Percentiles rank a stretch among this genome's conserved stretches.
Conservation (phyloP, 108 stramenopile genomes). For the Pelagomonas calceolata region DNA sequence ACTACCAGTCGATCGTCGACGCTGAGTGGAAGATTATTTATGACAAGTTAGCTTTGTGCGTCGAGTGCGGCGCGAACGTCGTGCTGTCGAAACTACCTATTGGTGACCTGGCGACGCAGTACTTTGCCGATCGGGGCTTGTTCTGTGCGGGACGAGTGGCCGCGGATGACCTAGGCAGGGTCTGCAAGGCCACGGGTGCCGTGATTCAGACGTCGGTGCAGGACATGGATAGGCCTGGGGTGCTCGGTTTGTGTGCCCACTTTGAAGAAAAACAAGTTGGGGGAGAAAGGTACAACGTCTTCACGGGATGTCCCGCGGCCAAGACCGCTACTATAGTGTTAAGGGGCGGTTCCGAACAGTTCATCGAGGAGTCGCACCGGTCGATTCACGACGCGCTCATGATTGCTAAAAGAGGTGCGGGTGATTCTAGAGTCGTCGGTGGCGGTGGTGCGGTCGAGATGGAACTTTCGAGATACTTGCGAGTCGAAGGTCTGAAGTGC, state of each 20-base stretch:
- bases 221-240: conserved; percentile 43
- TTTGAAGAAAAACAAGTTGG: conserved; percentile 95
- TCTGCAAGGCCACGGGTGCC: conserved; percentile 90
- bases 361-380: conserved; percentile 94
- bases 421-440: conserved; percentile 62
- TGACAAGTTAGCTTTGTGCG: conserved; percentile 89
- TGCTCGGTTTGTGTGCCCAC: conserved; percentile 76
- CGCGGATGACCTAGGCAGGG: conserved; percentile 86
- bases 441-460: conserved; percentile 98
- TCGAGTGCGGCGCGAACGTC: conserved; percentile 83
- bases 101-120: conserved; percentile 97
- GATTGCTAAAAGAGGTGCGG: conserved; percentile 78
- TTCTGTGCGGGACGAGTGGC: conserved; percentile 96
- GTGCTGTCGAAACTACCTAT: conserved; percentile 91
- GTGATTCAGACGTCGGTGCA: conserved; percentile 69
- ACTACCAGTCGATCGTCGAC: conserved; percentile 97
- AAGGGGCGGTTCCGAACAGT: conserved; percentile 93
- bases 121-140: conserved; percentile 90
- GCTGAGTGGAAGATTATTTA: conserved; percentile 99
- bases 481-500: conserved; percentile 69
- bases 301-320: conserved; percentile 79
- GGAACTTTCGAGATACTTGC: conserved; percentile 65
- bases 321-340: conserved; percentile 89
- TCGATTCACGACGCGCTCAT: conserved; percentile 94
- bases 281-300: conserved; percentile 91